Base-by-base conservation (phyloP, 2,329 filamentous ascomycete species). In the Pseudocercospora crystallina region DNA sequence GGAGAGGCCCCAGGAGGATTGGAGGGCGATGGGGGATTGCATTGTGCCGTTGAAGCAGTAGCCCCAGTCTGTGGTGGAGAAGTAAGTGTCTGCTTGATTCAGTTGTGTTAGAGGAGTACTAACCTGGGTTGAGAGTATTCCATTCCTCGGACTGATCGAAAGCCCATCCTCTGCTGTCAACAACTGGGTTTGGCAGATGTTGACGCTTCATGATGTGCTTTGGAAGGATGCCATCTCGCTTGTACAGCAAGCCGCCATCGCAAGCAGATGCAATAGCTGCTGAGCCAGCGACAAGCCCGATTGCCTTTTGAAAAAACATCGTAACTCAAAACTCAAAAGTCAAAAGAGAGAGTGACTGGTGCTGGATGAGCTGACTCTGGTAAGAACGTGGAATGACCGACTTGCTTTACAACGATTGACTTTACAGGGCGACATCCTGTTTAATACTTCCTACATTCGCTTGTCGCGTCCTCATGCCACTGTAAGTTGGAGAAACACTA, bases 91-190 rank as follows among this genome's bases (percentile, higher is more conserved):
- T 10, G 15, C 20, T 35, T 30, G 29, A 13, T n/a, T 29, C 12
- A 9, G 11, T 41, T 11, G 26, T 42, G 4, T 10, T 2, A 9
- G 17, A 5, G 10, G 17, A 4, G 11, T 30, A 20, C 36, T 37
- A 15, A 56, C 53, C 49, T 41, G 43, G 31, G 17, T 51, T 49
- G 33, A 53, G 47, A 13, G 42, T 45, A 30, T 56, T 56, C 53
- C 53, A 56, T 32, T 53, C 53, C 35, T 56, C 49, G 8, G 53
- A 53, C 12, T 46, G 46, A 37, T 56, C 53, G 35, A 56, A 56
- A 15, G 43, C 53, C 53, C 53, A 56, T 12, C 46, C 47, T 45
- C 53, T 42, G 34, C 7, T 43, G 40, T 53, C 47, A 29, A 40
- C 44, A 33, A 53, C 42, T 2, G 38, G 14, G 10, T 53, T 52